Evolutionary conservation across 768 basidiomycete genomes (phyloP).

Genomic region (Auricularia sp.): DNA sequence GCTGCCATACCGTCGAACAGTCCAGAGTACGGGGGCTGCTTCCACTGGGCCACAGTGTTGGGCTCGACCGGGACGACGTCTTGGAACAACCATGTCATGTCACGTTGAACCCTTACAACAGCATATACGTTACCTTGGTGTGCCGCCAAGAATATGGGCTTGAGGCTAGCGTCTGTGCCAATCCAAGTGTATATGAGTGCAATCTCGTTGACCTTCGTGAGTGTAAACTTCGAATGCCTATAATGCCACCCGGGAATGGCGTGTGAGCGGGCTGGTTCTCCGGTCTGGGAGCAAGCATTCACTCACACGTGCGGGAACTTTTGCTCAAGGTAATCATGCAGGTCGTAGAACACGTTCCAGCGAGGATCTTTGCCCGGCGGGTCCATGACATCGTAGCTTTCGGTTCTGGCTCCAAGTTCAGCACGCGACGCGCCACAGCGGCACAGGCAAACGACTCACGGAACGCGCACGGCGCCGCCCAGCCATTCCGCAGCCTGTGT

Average conservation of each 20-base stretch:
- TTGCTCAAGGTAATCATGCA: constrained; percentile 45
- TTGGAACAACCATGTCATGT: constrained; percentile 12
- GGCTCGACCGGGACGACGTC: constrained; percentile 63
- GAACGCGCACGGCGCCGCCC: constrained; percentile 35
- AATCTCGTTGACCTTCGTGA: constrained; percentile 68
- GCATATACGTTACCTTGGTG: constrained; percentile 42
- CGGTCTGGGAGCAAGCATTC: neutral
- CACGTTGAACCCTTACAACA: neutral
- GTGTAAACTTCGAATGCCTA: constrained; percentile 47
- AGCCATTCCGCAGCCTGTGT: constrained; percentile 34
- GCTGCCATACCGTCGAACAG: constrained; percentile 37
- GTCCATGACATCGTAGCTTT: constrained; percentile 39
- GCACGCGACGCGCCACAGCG: constrained; percentile 17
- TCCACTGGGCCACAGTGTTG: constrained; percentile 46
- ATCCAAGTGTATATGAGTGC: constrained; percentile 67
- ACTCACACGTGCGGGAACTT: constrained; percentile 56
- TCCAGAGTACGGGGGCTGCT: constrained; percentile 53
- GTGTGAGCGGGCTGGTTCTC: neutral
- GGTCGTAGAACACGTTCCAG: constrained; percentile 43
- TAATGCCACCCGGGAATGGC: constrained; percentile 2
- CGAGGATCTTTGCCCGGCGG: constrained; percentile 38
- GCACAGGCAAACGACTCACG: constrained; percentile 12
- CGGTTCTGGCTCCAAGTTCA: constrained; percentile 28
- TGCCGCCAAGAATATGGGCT: constrained; percentile 58
- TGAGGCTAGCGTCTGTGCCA: constrained; percentile 49